phyloP scores from a whole-genome alignment of 2,329 filamentous ascomycete species.

The Cladosporium phlei region DNA sequence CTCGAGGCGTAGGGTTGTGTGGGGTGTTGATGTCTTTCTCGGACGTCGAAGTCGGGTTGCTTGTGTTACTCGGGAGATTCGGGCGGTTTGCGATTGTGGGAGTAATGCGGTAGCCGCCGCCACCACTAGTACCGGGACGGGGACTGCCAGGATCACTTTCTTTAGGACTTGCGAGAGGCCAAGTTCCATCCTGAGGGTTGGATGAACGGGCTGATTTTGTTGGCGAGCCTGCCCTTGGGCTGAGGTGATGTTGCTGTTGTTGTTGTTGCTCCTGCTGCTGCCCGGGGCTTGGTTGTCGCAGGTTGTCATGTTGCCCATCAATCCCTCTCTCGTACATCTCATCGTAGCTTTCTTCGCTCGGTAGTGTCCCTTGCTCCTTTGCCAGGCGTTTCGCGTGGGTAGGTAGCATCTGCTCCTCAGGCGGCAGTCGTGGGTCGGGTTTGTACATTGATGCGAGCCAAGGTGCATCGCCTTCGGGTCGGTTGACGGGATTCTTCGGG shows the following conservation, averaged over 20 bases:
- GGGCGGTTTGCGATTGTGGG: constrained; percentile 36
- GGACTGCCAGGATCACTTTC: constrained; percentile 24
- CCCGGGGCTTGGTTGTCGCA: neutral
- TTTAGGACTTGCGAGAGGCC: constrained; percentile 25
- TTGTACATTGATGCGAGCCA: constrained; percentile 96
- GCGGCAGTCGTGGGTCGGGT: constrained; percentile 86
- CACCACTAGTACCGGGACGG: constrained; percentile 40
- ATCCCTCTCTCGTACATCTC: neutral
- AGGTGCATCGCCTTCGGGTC: constrained; percentile 89
- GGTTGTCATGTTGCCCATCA: neutral
- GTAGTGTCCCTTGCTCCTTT: constrained; percentile 93
- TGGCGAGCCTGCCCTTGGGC: constrained; percentile 30
- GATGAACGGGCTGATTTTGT: constrained; percentile 3
- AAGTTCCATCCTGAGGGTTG: constrained; percentile 17
- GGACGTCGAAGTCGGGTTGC: no score
- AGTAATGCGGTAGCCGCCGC: constrained; percentile 45
- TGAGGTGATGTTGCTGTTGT: no score
- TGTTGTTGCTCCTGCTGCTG: no score
- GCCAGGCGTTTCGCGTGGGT: constrained; percentile 87
- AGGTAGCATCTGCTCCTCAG: constrained; percentile 90
- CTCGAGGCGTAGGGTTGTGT: constrained; percentile 43
- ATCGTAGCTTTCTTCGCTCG: constrained; percentile 50
- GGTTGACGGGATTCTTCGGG: constrained; percentile 58
- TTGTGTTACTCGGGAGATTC: constrained; percentile 21
- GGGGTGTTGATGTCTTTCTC: constrained; percentile 17